These are phyloP conservation scores for Nicotiana sylvestris DNA, from an alignment of 257 asterid species.

Conservation along the genomic window DNA sequence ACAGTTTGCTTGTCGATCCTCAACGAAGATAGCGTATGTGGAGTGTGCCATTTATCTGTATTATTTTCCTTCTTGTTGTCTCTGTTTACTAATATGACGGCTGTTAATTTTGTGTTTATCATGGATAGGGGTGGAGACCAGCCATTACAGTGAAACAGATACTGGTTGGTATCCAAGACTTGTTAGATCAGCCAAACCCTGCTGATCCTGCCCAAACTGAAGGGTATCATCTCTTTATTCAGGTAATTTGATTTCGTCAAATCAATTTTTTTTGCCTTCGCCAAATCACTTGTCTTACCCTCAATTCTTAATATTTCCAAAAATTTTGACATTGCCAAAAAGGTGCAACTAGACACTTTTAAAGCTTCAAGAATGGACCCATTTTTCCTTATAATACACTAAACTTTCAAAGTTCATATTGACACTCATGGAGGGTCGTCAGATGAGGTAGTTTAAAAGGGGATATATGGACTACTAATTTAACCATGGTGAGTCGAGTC, in stretches of 20 bases:
- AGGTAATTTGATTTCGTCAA: constrained; percentile 9
- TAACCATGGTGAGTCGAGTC: background rate
- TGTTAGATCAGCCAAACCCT: constrained; percentile 30
- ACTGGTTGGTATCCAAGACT: constrained; percentile 30
- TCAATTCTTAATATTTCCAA: background rate
- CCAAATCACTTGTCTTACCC: background rate
- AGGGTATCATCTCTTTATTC: constrained; percentile 37
- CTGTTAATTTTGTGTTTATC: background rate
- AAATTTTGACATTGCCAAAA: background rate
- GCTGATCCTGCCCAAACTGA: constrained; percentile 38
- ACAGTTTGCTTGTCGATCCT: constrained; percentile 52
- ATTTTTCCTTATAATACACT: background rate
- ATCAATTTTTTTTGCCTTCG: background rate
- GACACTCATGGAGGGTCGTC: background rate
- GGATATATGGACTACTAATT: background rate
- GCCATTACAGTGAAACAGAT: constrained; percentile 39
- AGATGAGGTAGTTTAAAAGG: background rate
- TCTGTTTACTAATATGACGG: background rate
- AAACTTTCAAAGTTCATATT: background rate
- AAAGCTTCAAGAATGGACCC: background rate
- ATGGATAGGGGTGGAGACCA: constrained; percentile 29
- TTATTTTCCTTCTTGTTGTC: background rate
- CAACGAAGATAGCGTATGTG: constrained; percentile 48
- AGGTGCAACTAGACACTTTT: background rate
- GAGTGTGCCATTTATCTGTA: background rate